Evolutionary conservation across 441 rosid species (phyloP), one percentile per base, ranked within the genome.

Genomic region (Populus trichocarpa): DNA sequence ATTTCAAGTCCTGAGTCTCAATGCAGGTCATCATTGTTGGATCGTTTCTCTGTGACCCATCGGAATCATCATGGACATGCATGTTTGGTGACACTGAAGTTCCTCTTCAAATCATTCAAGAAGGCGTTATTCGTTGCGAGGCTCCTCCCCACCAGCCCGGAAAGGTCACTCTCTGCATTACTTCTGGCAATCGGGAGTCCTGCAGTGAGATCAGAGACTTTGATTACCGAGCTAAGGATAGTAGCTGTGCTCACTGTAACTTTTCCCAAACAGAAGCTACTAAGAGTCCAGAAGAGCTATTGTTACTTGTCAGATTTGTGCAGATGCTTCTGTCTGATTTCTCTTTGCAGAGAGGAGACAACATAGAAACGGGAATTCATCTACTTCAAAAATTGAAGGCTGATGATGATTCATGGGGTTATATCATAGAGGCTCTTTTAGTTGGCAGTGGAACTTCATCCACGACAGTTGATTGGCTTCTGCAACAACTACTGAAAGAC

Each of bases 1-100:
- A 23, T 69, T 69, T 75, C 50, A 80, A 73, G 18, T 70, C 36
- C 72, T 28, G n/a, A 64, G 81, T 83, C 77, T 77, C 26, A 40
- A 72, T 87, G 90, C 92, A 96, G 99, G 92, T 96, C 75, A 82
- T 93, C 71, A 84, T 96, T 81, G 85, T 93, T 83, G 99, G 99
- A 78, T 88, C 96, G 76, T 96, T 96, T 89, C 91, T 89, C 26
- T 93, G 92, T 82, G 87, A 88, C 83, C 91, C 96, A 36, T 89
- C 86, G 59, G 89, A 89, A 84, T 87, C 90, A 75, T 73, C 80
- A 36, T 93, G 94, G 97, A 78, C 85, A 76, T 96, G 98, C 85
- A 90, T 93, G 98, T 93, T 96, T 88, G 99, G 97, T 71, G 93
- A 88, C 75, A 77, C 42, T 74, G 88, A 94, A 86, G 98, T 94